Evolutionary conservation across 257 asterid genomes (phyloP), one percentile per base, ranked within the genome.

Genomic region (Gentiana dahurica): DNA sequence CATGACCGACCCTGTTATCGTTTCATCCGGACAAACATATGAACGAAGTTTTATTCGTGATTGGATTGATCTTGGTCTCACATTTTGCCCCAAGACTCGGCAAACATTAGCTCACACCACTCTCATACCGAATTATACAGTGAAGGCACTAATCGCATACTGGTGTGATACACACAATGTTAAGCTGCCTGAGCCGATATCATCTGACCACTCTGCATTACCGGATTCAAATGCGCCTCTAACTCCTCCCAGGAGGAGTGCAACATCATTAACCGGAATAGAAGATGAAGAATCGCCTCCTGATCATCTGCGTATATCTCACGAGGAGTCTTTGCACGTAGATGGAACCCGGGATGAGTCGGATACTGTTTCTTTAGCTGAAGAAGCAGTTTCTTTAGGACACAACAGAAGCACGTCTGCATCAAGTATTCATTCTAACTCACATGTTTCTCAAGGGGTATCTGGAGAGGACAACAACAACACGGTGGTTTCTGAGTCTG

Each of bases 41-140:
- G 75, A 73, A 34, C 75, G 75, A 48, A 75, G 58, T 5, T 73
- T 45, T 60, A 69, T 69, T 13, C 57, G 60, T 61, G 58, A 65
- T 13, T 69, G 79, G 79, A 65, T 73, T 68, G 75, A 73, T 33
- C 74, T 73, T 36, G 79, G 75, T 43, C 79, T 73, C 13, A 69
- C 58, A 24, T 72, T 69, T 60, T 73, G 79, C 63, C 75, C 79
- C 8, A 68, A 69, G 68, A 73, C 79, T 32, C 56, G 72, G 58
- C 79, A 73, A 57, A 63, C 55, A 7, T 69, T 73, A 32, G 66
- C 61, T 24, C 75, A 65, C 65, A 41, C 72, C 37, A 68, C 55
- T 43, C 75, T 73, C 36, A 62, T 73, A 35, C 72, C 79, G n/a
- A 73, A 73, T 62, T 73, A 73, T 13, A 65, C 71, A 34, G 79